Percentiles rank a stretch among this genome's conserved stretches.
Conservation (phyloP, 371 early-diverging fungal genomes). For the Mucor piriformis region DNA sequence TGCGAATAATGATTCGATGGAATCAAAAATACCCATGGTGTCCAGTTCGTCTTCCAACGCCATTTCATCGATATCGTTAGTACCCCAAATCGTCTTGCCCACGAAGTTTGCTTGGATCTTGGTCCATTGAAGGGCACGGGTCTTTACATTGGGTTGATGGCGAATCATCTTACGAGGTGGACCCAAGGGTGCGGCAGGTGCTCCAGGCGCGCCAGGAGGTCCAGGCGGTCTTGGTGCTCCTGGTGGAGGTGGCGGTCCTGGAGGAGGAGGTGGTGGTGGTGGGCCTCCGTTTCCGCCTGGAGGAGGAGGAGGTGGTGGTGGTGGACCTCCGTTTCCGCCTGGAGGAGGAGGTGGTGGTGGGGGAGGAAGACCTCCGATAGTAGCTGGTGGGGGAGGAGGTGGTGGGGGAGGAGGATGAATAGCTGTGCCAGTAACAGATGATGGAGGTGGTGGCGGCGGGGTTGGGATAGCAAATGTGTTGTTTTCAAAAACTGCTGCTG, state of each 20-base stretch:
- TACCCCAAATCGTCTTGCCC: slow-evolving; percentile 64
- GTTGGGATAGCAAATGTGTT: neutral
- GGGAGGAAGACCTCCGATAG: slow-evolving; percentile 4
- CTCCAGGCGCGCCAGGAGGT: slow-evolving; percentile 35
- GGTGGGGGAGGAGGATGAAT: slow-evolving; percentile 9
- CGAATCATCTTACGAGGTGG: slow-evolving; percentile 59
- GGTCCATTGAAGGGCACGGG: slow-evolving; percentile 87
- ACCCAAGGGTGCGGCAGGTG: slow-evolving; percentile 38
- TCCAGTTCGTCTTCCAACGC: slow-evolving; percentile 58
- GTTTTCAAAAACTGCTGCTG: neutral
- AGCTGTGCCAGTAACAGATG: neutral
- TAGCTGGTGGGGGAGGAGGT: slow-evolving; percentile 24
- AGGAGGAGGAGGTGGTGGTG: slow-evolving; percentile 17
- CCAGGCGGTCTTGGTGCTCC: slow-evolving; percentile 42
- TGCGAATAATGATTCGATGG: slow-evolving; percentile 75
- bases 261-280: slow-evolving; percentile 12
- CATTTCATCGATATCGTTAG: slow-evolving; percentile 49
- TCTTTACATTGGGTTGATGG: slow-evolving; percentile 72
- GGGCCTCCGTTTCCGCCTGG: slow-evolving; percentile 19
- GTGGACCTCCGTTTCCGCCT: slow-evolving; percentile 17
- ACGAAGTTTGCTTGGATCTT: slow-evolving; percentile 70
- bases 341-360: slow-evolving; percentile 23
- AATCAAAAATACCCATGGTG: slow-evolving; percentile 64
- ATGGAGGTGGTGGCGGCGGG: slow-evolving; percentile 8
- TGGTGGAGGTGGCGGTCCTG: slow-evolving; percentile 32